Percentiles rank a stretch among this genome's conserved stretches.
These are phyloP conservation scores for Corinectria fuckeliana DNA, from an alignment of 2,329 filamentous ascomycete species.

Conservation along the genomic window DNA sequence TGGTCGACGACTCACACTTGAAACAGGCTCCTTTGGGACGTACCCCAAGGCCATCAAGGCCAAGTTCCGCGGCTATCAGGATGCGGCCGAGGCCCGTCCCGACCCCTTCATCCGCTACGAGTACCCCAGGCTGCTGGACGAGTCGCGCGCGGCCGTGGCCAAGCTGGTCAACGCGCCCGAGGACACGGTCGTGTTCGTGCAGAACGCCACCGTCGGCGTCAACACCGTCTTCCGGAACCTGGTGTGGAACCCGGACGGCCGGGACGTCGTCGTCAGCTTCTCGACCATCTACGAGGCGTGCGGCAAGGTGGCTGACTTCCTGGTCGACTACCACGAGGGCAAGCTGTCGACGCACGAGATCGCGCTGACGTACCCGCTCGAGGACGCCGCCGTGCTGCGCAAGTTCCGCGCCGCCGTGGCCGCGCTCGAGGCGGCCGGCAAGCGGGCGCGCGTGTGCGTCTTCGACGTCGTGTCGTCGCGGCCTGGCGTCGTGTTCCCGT, in stretches of 20 bases:
- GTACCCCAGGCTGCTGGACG: conserved; percentile 67
- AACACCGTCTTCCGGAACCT: conserved; percentile 84
- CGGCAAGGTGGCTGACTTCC: conserved; percentile 72
- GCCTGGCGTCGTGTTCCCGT: conserved; percentile 82
- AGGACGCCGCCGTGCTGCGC: conserved; percentile 69
- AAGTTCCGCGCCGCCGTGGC: conserved; percentile 66
- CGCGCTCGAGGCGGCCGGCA: conserved; percentile 59
- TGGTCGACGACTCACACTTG: neutral
- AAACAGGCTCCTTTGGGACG: conserved; percentile 77
- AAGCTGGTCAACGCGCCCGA: conserved; percentile 68
- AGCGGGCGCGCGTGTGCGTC: conserved; percentile 67
- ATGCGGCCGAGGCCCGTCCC: conserved; percentile 69
- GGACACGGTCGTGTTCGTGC: conserved; percentile 75
- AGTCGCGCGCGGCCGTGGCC: conserved; percentile 72
- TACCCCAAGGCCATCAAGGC: conserved; percentile 69
- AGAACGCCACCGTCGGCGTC: conserved; percentile 80
- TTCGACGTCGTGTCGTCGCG: conserved; percentile 83
- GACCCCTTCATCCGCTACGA: conserved; percentile 79
- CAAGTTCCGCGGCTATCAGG: conserved; percentile 69
- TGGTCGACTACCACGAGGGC: conserved; percentile 69
- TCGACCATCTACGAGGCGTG: conserved; percentile 80
- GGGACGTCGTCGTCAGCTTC: conserved; percentile 82
- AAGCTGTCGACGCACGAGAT: conserved; percentile 60
- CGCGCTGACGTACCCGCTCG: conserved; percentile 69
- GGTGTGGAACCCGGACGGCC: conserved; percentile 69